Evolutionary conservation across 208 protist species (phyloP).

Genomic region (Leishmania tarentolae): DNA sequence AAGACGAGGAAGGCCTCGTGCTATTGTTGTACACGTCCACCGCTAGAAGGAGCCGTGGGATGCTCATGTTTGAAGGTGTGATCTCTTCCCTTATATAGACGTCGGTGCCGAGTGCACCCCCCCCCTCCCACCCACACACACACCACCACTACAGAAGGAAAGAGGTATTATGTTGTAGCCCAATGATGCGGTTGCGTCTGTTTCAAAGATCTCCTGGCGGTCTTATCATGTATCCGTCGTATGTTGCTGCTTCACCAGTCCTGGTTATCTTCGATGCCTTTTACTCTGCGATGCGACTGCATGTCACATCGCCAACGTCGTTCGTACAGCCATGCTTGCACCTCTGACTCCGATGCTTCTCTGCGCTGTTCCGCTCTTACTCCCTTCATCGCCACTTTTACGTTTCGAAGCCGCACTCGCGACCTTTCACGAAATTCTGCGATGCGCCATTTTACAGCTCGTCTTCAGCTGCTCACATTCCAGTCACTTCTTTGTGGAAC

Average conservation of each 20-base stretch:
- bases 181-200: not conserved
- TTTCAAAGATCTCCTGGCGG: not conserved
- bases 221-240: not conserved
- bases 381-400: not conserved
- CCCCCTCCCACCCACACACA: too few species aligned
- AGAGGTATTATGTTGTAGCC: not conserved
- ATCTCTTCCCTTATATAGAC: not conserved
- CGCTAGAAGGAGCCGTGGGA: not conserved
- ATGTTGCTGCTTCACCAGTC: not conserved
- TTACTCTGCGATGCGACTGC: not conserved
- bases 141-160: too few species aligned
- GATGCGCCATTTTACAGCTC: conserved; percentile 35
- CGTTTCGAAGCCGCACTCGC: not conserved
- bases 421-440: not conserved
- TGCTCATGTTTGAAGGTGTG: not conserved
- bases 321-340: not conserved
- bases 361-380: not conserved
- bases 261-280: not conserved
- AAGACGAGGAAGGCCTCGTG: not conserved
- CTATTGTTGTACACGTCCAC: not conserved
- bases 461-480: conserved; percentile 52
- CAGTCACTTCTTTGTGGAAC: conserved; percentile 59
- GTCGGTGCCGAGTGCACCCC: not conserved
- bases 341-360: not conserved
- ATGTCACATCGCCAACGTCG: not conserved